A percentile compares a stretch with the other conserved stretches of the same genome.
phyloP scores from a whole-genome alignment of 768 basidiomycete genomes.

The Crucibulum laeve region DNA sequence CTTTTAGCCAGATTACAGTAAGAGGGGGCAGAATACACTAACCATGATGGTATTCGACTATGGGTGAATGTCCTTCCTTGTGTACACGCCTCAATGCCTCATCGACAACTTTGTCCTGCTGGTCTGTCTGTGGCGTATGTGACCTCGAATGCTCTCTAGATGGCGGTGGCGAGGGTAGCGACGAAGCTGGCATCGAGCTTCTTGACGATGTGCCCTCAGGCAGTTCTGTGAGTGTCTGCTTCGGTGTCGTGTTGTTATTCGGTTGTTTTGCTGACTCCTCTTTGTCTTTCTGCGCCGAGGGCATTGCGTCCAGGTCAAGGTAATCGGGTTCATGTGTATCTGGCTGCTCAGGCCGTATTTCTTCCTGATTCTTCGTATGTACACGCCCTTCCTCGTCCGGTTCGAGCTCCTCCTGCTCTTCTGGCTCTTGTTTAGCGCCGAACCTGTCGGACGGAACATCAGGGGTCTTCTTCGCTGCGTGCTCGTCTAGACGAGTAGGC shows the following conservation, averaged over 20 bases:
- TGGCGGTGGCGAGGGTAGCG: constrained; percentile 28
- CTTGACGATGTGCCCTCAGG: constrained; percentile 13
- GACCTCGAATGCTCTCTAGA: constrained; percentile 12
- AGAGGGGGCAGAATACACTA: constrained; percentile 4
- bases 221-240: constrained; percentile 13
- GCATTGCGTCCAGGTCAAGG: constrained; percentile 69
- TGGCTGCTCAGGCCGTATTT: neutral
- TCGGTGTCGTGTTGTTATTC: constrained; percentile 24
- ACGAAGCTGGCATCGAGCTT: constrained; percentile 20
- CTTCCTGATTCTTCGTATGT: constrained; percentile 6
- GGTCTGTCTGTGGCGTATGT: constrained; percentile 26
- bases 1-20: constrained; percentile 2
- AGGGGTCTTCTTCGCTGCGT: constrained; percentile 17
- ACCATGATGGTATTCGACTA: constrained; percentile 63
- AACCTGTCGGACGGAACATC: constrained; percentile 31
- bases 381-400: constrained; percentile 5
- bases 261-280: constrained; percentile 15
- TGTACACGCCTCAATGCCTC: constrained; percentile 41
- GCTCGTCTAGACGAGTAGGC: constrained; percentile 47
- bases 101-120: constrained; percentile 42
- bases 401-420: constrained; percentile 15
- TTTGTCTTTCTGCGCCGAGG: constrained; percentile 16
- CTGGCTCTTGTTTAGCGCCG: constrained; percentile 30
- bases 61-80: constrained; percentile 42
- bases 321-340: constrained; percentile 53